Conservation (phyloP, 169 alveolate species). For the Plasmodium coatneyi region DNA sequence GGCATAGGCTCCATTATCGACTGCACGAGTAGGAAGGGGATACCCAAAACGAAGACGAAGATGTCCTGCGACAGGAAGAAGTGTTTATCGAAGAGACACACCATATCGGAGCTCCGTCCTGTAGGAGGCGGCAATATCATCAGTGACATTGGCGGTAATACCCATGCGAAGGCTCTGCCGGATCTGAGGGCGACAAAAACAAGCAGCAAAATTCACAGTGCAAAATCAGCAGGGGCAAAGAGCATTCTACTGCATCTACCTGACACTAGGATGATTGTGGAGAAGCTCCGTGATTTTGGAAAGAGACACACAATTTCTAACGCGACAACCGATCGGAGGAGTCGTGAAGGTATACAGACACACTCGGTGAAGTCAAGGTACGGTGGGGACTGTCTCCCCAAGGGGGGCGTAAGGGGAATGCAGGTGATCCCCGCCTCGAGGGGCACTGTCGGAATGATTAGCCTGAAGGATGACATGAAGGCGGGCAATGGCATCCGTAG, state of each 20-base stretch:
- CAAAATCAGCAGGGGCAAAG: background rate
- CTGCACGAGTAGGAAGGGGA: background rate
- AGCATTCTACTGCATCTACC: background rate
- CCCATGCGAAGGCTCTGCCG: background rate
- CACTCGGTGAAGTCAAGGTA: background rate
- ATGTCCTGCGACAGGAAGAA: background rate
- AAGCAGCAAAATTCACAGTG: background rate
- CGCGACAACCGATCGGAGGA: background rate
- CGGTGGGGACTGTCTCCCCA: background rate
- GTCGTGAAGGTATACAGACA: background rate
- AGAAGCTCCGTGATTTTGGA: background rate
- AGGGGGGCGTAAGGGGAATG: background rate
- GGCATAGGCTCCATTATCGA: background rate
- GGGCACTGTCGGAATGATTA: background rate
- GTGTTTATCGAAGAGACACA: constrained; percentile 7
- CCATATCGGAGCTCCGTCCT: constrained; percentile 10
- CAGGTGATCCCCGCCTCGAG: background rate
- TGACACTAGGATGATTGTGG: background rate
- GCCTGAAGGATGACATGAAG: background rate
- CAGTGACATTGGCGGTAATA: background rate
- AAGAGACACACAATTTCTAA: background rate
- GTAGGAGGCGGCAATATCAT: background rate
- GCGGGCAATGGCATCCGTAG: background rate
- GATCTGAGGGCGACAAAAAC: background rate
- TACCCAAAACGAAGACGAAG: background rate